Conservation (phyloP, 495 filamentous ascomycete genomes). For the Aspergillus egyptiacus region DNA sequence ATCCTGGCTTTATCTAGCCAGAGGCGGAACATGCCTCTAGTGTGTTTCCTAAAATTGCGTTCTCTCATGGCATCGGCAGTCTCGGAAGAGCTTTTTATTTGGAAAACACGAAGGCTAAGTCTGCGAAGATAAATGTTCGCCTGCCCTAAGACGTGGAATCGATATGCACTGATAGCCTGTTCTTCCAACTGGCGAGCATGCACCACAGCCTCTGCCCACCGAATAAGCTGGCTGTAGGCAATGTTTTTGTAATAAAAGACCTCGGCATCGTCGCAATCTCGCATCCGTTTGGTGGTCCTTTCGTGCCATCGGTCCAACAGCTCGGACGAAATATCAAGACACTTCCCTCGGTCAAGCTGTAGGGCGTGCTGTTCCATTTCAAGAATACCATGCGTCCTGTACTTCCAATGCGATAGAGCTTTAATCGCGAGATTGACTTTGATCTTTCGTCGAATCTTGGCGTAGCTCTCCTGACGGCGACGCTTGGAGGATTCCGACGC, state of each 20-base stretch:
- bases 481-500: constrained; percentile 45
- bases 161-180: constrained; percentile 44
- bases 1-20: constrained; percentile 51
- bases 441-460: constrained; percentile 46
- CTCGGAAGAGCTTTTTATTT: constrained; percentile 39
- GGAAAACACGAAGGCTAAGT: constrained; percentile 48
- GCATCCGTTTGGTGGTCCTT: constrained; percentile 29
- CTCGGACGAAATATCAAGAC: constrained; percentile 32
- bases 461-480: constrained; percentile 56
- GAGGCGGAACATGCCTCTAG: constrained; percentile 50
- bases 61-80: constrained; percentile 50
- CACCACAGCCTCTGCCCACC: constrained; percentile 40
- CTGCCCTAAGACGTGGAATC: constrained; percentile 40
- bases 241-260: constrained; percentile 38
- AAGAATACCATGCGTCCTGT: constrained; percentile 32
- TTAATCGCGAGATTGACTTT: constrained; percentile 54
- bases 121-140: constrained; percentile 43
- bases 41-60: constrained; percentile 50
- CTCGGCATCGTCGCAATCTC: constrained; percentile 39
- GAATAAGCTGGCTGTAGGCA: constrained; percentile 40
- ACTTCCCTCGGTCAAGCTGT: constrained; percentile 33
- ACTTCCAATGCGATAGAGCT: constrained; percentile 42
- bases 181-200: constrained; percentile 40
- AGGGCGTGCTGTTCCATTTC: constrained; percentile 42
- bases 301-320: constrained; percentile 42